Evolutionary conservation across 352 stramenopile genomes (phyloP), one percentile per base, ranked within the genome.

Genomic region (Salisapilia sapeloensis): DNA sequence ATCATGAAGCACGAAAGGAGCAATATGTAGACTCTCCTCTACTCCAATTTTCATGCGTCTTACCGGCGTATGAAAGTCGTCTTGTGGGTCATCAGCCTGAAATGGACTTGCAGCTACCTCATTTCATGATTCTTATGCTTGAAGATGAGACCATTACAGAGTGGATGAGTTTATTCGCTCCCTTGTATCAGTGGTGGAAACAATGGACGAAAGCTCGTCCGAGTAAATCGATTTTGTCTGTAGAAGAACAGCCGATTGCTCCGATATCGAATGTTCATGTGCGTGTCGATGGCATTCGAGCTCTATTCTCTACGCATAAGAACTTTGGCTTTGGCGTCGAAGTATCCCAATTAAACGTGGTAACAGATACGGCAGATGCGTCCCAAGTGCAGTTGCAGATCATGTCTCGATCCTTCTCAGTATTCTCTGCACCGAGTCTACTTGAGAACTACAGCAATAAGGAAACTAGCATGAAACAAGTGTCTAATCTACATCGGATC

Each of bases 161-260:
- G 35, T 82, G 71, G 71, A 86, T 84, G 61, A 74, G 53, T 30
- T 45, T 91, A 2, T 62, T 84, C 35, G 58, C 63, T 4, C 75
- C 75, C 15, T 54, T 90, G 7, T 87, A 81, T 40, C 44, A 76
- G 27, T 91, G 75, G 75, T 91, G 72, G 67, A 80, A 80, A 22
- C 56, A 71, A 26, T 90, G 75, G 75, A 81, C 74, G 42, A 25
- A 61, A 17, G 72, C 44, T 11, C 70, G 85, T 35, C 74, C 74
- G 4, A 74, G 55, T 30, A 82, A 78, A 34, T 29, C 53, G 14
- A 29, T 71, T 22, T 24, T 56, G 4, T 27, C 48, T 9, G 54
- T 70, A 18, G 50, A 71, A 39, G 41, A 69, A 36, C 30, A 22
- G 15, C 60, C 53, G 10, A 65, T 87, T 43, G 66, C 63, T 19